phyloP scores from a whole-genome alignment of 169 alveolate species.

The Toxoplasma gondii region DNA sequence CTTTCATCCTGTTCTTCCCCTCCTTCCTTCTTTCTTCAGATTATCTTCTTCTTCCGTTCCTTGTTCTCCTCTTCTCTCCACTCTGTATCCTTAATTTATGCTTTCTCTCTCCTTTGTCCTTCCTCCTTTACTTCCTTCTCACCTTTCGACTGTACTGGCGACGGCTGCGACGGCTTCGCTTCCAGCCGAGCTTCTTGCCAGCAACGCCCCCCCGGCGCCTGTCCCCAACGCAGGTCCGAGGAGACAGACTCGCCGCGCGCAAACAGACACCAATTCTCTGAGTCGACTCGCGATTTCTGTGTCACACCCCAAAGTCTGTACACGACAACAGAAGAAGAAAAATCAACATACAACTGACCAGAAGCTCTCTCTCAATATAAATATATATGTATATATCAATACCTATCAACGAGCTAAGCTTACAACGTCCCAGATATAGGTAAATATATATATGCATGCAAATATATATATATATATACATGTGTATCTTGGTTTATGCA shows the following conservation, averaged over 20 bases:
- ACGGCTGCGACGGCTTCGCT: background rate
- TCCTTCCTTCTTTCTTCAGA: background rate
- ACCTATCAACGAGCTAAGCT: background rate
- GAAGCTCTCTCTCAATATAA: background rate
- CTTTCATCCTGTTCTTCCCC: background rate
- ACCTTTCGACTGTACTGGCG: background rate
- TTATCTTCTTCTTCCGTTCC: too few relatives aligned
- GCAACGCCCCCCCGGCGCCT: background rate
- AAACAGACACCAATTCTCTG: background rate
- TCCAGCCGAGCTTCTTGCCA: too few relatives aligned
- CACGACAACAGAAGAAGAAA: background rate
- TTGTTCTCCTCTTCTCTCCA: background rate
- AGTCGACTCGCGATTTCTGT: background rate
- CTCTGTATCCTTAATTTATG: background rate
- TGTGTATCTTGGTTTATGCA: background rate
- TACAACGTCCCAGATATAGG: too few relatives aligned
- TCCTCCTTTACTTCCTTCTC: background rate
- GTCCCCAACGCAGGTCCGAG: background rate
- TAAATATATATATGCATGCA: background rate
- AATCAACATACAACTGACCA: background rate
- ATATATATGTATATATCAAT: background rate
- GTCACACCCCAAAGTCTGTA: slow-evolving; percentile 33
- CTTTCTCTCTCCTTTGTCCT: background rate
- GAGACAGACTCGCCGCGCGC: background rate
- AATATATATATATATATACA: background rate